Evolutionary conservation across 2,329 filamentous ascomycete genomes (phyloP).

Genomic region (Leptographium procerum): DNA sequence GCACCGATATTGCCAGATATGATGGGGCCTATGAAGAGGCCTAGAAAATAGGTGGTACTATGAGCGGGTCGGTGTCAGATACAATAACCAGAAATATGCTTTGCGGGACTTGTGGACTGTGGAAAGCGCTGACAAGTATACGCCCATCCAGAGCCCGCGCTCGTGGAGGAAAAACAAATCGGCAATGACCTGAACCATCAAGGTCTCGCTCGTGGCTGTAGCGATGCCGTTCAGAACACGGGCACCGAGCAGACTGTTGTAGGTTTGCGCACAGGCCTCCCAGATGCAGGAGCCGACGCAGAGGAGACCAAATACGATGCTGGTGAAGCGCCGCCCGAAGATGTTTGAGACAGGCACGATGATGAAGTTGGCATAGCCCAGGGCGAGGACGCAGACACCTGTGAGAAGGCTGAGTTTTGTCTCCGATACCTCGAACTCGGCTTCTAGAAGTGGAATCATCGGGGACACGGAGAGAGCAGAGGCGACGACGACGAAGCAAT

Average conservation of each 20-base stretch:
- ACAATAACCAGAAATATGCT: neutral
- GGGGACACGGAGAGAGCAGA: slow-evolving; percentile 38
- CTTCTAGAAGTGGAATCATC: slow-evolving; percentile 28
- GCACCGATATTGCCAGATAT: slow-evolving; percentile 36
- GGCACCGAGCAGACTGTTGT: slow-evolving; percentile 52
- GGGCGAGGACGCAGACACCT: slow-evolving; percentile 20
- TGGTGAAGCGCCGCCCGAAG: slow-evolving; percentile 20
- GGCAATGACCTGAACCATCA: slow-evolving; percentile 47
- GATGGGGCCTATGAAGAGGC: slow-evolving; percentile 30
- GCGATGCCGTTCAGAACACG: slow-evolving; percentile 50
- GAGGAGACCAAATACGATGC: slow-evolving; percentile 22
- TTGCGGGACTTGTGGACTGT: neutral
- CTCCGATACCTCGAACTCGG: slow-evolving; percentile 21
- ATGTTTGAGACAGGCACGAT: slow-evolving; percentile 21
- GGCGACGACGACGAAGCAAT: slow-evolving; percentile 20
- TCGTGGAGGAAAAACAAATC: slow-evolving; percentile 48
- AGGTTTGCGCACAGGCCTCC: slow-evolving; percentile 43
- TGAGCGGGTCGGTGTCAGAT: no score
- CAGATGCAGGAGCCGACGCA: slow-evolving; percentile 31
- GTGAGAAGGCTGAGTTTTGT: slow-evolving; percentile 23
- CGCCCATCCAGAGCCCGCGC: slow-evolving; percentile 37
- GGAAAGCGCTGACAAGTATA: slow-evolving; percentile 18
- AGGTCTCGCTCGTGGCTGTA: slow-evolving; percentile 49
- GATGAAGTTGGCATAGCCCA: slow-evolving; percentile 23
- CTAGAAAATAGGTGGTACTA: slow-evolving; percentile 28